These are phyloP conservation scores for Citrullus colocynthis DNA, from an alignment of 306 rosid genomes.

Conservation along the genomic window DNA sequence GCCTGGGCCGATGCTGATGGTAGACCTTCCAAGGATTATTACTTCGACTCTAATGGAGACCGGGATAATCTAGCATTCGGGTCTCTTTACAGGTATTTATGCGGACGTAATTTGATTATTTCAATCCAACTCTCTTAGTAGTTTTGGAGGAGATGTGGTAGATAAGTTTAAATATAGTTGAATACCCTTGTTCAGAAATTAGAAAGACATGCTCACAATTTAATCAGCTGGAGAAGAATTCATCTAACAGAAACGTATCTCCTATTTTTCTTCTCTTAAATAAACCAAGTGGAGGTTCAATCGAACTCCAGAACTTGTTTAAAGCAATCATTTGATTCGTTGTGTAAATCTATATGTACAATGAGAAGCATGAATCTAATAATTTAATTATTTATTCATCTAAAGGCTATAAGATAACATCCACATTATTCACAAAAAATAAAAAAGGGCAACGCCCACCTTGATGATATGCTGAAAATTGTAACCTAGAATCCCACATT, in stretches of 20 bases:
- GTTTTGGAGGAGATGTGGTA: not conserved
- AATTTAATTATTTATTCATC: not conserved
- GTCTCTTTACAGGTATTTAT: constrained; percentile 46
- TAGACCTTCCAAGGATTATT: constrained; percentile 49
- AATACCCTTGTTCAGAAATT: not conserved
- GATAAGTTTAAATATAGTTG: not conserved
- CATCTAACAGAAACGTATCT: not conserved
- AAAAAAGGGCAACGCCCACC: not conserved
- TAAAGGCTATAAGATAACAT: not conserved
- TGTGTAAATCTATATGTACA: not conserved
- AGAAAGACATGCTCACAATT: not conserved
- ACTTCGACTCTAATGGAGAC: constrained; percentile 68
- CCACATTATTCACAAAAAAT: not conserved
- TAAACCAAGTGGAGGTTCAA: not conserved
- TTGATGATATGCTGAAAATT: not conserved
- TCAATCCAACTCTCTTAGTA: not conserved
- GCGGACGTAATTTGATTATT: not conserved
- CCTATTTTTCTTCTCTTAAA: not conserved
- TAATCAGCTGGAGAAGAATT: not conserved
- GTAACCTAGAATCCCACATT: not conserved
- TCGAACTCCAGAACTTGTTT: not conserved
- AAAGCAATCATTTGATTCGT: not conserved
- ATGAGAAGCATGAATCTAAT: not conserved
- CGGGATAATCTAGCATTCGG: constrained; percentile 76
- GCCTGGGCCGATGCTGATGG: constrained; percentile 60